Evolutionary conservation across 1,284 basidiomycete species (phyloP), one percentile per base, ranked within the genome.

Genomic region (Psilocybe mexicana): DNA sequence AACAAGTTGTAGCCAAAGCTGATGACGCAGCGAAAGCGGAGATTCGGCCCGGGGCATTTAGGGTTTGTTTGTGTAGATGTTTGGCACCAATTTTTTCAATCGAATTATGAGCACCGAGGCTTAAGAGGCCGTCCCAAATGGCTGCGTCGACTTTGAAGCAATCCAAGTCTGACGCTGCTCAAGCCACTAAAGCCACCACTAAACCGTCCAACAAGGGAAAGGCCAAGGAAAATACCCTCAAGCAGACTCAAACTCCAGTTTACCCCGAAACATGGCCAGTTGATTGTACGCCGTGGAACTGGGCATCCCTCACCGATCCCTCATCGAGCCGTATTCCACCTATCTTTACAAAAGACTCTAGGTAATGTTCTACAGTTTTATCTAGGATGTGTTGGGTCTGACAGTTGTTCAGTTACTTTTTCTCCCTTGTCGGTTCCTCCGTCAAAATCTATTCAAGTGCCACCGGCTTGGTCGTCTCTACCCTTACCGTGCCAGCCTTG

Each of bases 311-410:
- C 54, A 87, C 90, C 40, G 88, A 92, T 70, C 82, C 85, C 30
- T 81, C 83, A 59, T 80, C 85, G 28, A 90, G 84, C 61, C 79
- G 77, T 56, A 80, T 84, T 47, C 82, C 90, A 6, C 87, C 91
- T 43, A 75, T 94, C 58, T 94, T 94, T 73, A 93, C 92, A 33
- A 88, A 81, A 69, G 93, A 96, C 73, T 91, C 91, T 73, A 87
- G 86, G 93, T 94, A 71, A 69, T 87, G 77, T 38, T 26, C 33
- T n/a, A 8, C 26, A 28, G 54, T 10, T 50, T 14, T 53, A 45
- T 51, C 23, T 45, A 26, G 35, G 42, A 18, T 18, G 47, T 51
- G 55, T 40, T 5, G 25, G 25, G 33, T 40, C 43, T 55, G 25
- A 59, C 23, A 2, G 14, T 23, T 55, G 40, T 49, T 38, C 60